Evolutionary conservation across 192 early-diverging fungal genomes (phyloP).

Genomic region (Coemansia sp.): DNA sequence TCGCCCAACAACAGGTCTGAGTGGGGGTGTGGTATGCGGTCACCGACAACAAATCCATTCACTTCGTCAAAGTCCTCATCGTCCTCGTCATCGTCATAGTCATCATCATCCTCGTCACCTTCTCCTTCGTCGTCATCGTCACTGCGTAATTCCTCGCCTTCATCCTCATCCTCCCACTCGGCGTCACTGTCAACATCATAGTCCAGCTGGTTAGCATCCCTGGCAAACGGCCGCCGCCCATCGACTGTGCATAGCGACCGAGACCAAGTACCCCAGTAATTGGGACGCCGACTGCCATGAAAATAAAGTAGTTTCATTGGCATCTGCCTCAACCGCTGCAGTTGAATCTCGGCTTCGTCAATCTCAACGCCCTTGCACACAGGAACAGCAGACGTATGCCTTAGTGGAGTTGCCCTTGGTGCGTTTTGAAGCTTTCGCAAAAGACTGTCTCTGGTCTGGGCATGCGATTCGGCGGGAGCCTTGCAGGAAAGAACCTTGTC

Average conservation of each 20-base stretch:
- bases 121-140: constrained; percentile 63
- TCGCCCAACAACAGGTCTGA: background rate
- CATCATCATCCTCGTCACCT: constrained; percentile 48
- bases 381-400: background rate
- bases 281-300: constrained; percentile 27
- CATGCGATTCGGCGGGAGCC: background rate
- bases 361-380: constrained; percentile 16
- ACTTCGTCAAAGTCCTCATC: constrained; percentile 81
- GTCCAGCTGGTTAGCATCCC: constrained; percentile 64
- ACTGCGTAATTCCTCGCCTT: constrained; percentile 80
- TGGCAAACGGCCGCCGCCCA: constrained; percentile 62
- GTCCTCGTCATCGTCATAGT: constrained; percentile 48
- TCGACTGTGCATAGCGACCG: constrained; percentile 58
- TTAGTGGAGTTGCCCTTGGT: background rate
- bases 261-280: constrained; percentile 69
- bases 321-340: constrained; percentile 19
- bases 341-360: constrained; percentile 29
- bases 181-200: constrained; percentile 88
- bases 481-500: constrained; percentile 27
- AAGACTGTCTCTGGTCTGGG: background rate
- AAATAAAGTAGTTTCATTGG: constrained; percentile 43
- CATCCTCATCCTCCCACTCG: constrained; percentile 84
- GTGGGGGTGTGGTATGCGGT: constrained; percentile 21
- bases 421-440: constrained; percentile 9
- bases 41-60: constrained; percentile 84